Percentiles rank a stretch among this genome's conserved stretches.
Evolutionary conservation across 768 basidiomycete genomes (phyloP).

Genomic region (Crucibulum laeve): DNA sequence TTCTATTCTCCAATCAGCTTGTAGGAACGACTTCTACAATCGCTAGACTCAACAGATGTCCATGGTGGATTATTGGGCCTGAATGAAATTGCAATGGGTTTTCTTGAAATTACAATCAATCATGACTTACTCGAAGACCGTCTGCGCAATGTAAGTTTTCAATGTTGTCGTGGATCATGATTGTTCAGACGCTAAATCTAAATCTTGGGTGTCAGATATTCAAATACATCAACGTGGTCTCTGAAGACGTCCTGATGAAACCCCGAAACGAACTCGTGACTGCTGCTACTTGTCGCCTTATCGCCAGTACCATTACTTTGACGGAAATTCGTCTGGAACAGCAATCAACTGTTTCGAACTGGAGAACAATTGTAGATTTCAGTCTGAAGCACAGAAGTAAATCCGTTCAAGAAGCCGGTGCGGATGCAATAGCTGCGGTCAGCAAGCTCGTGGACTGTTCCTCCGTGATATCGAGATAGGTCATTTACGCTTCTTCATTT

Average conservation of each 20-base stretch:
- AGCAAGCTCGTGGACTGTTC: slow-evolving; percentile 69
- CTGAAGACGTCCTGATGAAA: slow-evolving; percentile 55
- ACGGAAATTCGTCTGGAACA: slow-evolving; percentile 42
- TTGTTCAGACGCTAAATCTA: not conserved
- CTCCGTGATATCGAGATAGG: slow-evolving; percentile 69
- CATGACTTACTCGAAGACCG: slow-evolving; percentile 26
- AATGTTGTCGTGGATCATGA: too few species aligned
- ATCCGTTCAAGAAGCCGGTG: slow-evolving; percentile 73
- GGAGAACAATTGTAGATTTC: slow-evolving; percentile 67
- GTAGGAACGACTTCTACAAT: slow-evolving; percentile 54
- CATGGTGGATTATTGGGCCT: slow-evolving; percentile 82
- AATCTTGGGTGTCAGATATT: slow-evolving; percentile 51
- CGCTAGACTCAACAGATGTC: slow-evolving; percentile 63
- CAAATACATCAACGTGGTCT: slow-evolving; percentile 46
- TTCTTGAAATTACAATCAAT: slow-evolving; percentile 26
- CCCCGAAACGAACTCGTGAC: slow-evolving; percentile 71
- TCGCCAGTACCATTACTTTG: slow-evolving; percentile 60
- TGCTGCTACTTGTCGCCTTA: slow-evolving; percentile 65
- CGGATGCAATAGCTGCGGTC: slow-evolving; percentile 61
- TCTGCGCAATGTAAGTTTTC: slow-evolving; percentile 43
- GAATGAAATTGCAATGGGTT: slow-evolving; percentile 67
- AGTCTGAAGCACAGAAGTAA: slow-evolving; percentile 64
- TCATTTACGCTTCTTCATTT: slow-evolving; percentile 18
- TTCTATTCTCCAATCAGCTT: slow-evolving; percentile 4
- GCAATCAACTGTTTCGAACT: slow-evolving; percentile 46